Percentiles rank a stretch among this genome's conserved stretches.
Evolutionary conservation across 371 early-diverging fungal genomes (phyloP).

Genomic region (Mucor racemosus): DNA sequence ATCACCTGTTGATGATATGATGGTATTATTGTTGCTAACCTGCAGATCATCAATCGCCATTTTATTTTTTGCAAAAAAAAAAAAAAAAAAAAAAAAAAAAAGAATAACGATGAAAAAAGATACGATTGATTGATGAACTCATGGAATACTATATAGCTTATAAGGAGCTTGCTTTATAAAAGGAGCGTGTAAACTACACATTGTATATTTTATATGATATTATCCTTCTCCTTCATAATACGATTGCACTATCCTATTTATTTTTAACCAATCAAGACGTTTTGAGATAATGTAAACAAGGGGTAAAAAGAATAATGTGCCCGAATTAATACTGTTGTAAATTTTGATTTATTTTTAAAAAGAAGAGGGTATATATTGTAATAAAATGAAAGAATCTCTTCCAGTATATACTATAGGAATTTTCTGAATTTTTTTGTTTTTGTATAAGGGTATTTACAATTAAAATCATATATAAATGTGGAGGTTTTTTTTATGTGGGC

Average conservation of each 20-base stretch:
- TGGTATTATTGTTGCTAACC: neutral
- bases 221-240: too few species aligned
- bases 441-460: slow-evolving; percentile 1
- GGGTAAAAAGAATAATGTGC: neutral
- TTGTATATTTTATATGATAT: neutral
- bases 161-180: neutral
- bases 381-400: neutral
- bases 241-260: too few species aligned
- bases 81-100: too few species aligned
- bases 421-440: neutral
- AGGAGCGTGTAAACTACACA: neutral
- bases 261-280: neutral
- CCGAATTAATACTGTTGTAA: neutral
- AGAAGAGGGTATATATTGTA: slow-evolving; percentile 6
- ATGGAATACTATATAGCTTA: neutral
- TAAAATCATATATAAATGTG: neutral
- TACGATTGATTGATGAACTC: neutral
- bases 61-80: neutral
- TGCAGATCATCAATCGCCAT: neutral
- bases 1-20: slow-evolving; percentile 2
- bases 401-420: neutral
- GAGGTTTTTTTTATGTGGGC: neutral
- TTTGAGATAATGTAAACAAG: neutral
- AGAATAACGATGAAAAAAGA: neutral
- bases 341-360: neutral